A percentile compares a stretch with the other conserved stretches of the same genome.
Conservation (phyloP, 257 asterid species). For the Nicotiana paniculata region DNA sequence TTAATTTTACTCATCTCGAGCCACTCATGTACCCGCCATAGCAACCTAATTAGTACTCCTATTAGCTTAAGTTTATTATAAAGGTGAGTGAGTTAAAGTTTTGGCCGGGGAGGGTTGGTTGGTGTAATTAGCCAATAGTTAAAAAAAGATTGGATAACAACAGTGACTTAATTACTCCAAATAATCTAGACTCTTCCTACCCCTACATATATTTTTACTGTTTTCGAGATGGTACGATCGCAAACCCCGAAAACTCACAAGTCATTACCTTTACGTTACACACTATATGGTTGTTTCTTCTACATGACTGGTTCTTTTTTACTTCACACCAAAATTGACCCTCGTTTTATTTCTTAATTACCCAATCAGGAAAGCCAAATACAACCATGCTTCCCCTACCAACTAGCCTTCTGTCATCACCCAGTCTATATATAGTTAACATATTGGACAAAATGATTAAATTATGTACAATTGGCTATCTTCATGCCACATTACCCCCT, state of each 20-base stretch:
- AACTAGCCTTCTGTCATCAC: neutral
- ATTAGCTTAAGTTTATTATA: neutral
- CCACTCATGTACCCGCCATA: neutral
- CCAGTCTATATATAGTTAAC: neutral
- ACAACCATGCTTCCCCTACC: neutral
- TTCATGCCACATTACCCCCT: neutral
- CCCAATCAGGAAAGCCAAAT: slow-evolving; percentile 25
- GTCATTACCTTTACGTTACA: neutral
- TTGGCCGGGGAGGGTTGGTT: slow-evolving; percentile 10
- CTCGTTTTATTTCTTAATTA: neutral
- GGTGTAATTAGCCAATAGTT: slow-evolving; percentile 14
- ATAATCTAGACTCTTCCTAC: slow-evolving; percentile 6
- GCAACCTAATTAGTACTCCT: neutral
- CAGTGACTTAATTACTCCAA: slow-evolving; percentile 18
- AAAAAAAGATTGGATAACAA: slow-evolving; percentile 37
- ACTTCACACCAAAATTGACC: slow-evolving; percentile 14
- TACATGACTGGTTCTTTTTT: neutral
- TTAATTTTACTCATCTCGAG: neutral
- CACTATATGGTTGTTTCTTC: neutral
- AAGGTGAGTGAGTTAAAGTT: neutral
- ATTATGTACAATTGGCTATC: neutral
- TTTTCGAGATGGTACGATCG: slow-evolving; percentile 32
- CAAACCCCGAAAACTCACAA: slow-evolving; percentile 25
- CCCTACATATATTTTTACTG: slow-evolving; percentile 17
- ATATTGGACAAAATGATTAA: neutral